Base-by-base conservation (phyloP, 805 yeast genomes). In the Wickerhamomyces hampshirensis region DNA sequence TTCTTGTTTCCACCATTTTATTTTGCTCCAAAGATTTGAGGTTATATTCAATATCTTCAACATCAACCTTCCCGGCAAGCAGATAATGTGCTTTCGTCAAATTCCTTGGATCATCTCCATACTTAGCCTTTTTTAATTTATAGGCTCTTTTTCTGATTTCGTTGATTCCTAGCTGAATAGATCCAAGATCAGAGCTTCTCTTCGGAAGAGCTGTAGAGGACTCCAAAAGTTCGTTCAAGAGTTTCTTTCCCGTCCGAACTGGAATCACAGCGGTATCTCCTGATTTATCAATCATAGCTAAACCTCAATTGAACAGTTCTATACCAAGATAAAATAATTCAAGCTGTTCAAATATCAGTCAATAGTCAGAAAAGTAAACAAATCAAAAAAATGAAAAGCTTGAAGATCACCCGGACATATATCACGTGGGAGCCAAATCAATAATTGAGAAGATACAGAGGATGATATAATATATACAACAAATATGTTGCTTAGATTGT, bases 1-100 rank as follows among this genome's bases (percentile, higher is more conserved):
- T 33, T 46, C 54, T 43, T 9, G 60, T 47, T 34, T 60, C 67
- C 24, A 55, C 44, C 32, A 39, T 43, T 41, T 38, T 55, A 44
- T 35, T 55, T 39, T 40, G 44, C 29, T 63, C 72, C 58, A 58
- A 62, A 40, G 50, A 45, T 28, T 63, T 60, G 39, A 81, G 59
- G 33, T 77, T 80, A 23, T 61, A 62, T 46, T 84, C 88, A 27
- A 89, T 77, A 39, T 86, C 93, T 49, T 86, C 95, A 34, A 91
- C 80, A 28, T 85, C 73, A 1, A 97, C 97, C 52, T 91, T 82
- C 1, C 89, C 84, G 5, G 96, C 96, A 30, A 91, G 65, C 27
- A 93, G 64, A 57, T 93, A 93, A 55, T 93, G 98, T 2, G 85
- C 93, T 50, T 78, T 80, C 3, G 87, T 80, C 51, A 63, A 71